Percentiles rank a stretch among this genome's conserved stretches.
Conservation (phyloP, 192 early-diverging fungal genomes). For the Coemansia erecta region DNA sequence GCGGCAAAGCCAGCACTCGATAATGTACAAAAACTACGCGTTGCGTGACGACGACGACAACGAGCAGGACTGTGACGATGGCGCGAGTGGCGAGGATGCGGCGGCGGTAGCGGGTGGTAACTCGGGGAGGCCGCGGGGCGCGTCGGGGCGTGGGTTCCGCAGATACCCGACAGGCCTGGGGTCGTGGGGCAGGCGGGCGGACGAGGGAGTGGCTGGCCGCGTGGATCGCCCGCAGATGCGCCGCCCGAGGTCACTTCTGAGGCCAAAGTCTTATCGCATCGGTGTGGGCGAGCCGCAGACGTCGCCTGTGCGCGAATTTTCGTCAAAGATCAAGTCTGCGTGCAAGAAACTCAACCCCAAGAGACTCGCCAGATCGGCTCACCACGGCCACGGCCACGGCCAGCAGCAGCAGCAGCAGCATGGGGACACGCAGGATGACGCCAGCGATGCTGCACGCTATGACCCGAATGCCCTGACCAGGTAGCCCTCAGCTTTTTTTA, state of each 20-base stretch:
- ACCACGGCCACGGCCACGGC: too few species aligned
- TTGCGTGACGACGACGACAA: conserved; percentile 33
- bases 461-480: neutral
- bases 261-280: conserved; percentile 30
- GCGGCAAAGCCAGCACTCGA: conserved; percentile 45
- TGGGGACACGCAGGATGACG: neutral
- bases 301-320: conserved; percentile 36
- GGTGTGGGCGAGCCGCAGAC: conserved; percentile 9
- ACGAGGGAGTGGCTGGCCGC: neutral
- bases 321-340: conserved; percentile 46
- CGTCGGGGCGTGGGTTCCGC: too few species aligned
- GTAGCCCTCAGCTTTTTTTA: neutral
- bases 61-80: neutral
- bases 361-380: conserved; percentile 21
- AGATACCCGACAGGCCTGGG: too few species aligned
- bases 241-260: conserved; percentile 15
- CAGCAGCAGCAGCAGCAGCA: too few species aligned
- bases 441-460: neutral
- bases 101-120: too few species aligned
- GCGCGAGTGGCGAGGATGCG: neutral
- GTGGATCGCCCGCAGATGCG: conserved; percentile 19
- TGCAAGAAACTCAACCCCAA: conserved; percentile 49
- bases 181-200: too few species aligned
- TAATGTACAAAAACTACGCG: conserved; percentile 43
- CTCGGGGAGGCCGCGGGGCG: too few species aligned